These are phyloP conservation scores for Tricholoma flavovirens DNA, from an alignment of 768 basidiomycete species.

Conservation along the genomic window DNA sequence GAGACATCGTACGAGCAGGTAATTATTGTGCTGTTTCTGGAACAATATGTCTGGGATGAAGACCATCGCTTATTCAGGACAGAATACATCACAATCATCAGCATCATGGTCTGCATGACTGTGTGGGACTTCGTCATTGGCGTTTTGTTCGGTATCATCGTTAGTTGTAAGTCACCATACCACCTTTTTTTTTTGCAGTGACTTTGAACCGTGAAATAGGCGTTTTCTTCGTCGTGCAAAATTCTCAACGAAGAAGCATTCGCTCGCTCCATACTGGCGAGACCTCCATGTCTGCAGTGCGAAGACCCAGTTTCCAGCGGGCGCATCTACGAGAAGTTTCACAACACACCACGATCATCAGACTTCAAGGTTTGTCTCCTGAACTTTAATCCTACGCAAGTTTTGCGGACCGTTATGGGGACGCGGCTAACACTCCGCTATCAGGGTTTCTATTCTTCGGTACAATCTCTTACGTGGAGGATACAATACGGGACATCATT, in stretches of 20 bases:
- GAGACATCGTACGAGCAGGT: constrained; percentile 77
- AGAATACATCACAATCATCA: constrained; percentile 78
- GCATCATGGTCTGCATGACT: constrained; percentile 91
- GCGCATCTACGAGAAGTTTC: constrained; percentile 91
- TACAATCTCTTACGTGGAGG: constrained; percentile 88
- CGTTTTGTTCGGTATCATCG: constrained; percentile 85
- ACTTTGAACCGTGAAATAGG: constrained; percentile 33
- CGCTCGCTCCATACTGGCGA: constrained; percentile 80
- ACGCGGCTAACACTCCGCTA: too few relatives aligned
- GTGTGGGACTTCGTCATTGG: constrained; percentile 93
- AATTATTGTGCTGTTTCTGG: constrained; percentile 15
- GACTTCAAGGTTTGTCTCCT: constrained; percentile 61
- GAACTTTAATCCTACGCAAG: background rate
- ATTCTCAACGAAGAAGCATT: constrained; percentile 80
- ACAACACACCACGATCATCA: constrained; percentile 82
- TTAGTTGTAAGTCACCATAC: constrained; percentile 62
- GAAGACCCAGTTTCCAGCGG: constrained; percentile 81
- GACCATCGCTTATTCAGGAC: constrained; percentile 31
- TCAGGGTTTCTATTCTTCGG: constrained; percentile 87
- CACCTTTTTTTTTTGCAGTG: background rate
- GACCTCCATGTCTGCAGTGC: constrained; percentile 83
- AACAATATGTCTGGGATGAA: constrained; percentile 9
- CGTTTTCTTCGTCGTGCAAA: constrained; percentile 96
- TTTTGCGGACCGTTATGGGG: too few relatives aligned
- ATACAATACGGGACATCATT: constrained; percentile 72